phyloP scores from a whole-genome alignment of 306 rosid species.

The Quercus gilva region DNA sequence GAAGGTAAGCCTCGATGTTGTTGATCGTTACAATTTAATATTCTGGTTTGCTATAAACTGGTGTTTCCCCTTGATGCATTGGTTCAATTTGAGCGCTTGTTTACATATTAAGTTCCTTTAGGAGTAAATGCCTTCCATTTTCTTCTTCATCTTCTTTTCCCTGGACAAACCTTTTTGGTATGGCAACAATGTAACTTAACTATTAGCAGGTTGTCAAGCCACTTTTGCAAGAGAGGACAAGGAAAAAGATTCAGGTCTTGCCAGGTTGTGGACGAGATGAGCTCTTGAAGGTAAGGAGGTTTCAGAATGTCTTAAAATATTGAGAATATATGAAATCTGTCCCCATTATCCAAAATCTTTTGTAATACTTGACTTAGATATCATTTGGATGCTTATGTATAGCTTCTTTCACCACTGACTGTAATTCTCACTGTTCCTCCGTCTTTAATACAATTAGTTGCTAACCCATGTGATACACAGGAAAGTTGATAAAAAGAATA shows the following conservation, averaged over 20 bases:
- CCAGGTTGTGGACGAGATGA: constrained; percentile 87
- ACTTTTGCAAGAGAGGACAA: constrained; percentile 94
- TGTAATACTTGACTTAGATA: neutral
- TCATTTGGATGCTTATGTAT: neutral
- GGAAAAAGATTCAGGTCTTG: constrained; percentile 80
- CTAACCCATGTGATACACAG: no score
- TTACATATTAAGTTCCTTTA: neutral
- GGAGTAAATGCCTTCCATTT: neutral
- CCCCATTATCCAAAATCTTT: neutral
- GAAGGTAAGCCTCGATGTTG: constrained; percentile 58
- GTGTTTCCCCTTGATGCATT: neutral
- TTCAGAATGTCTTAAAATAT: no score
- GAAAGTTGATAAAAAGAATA: no score
- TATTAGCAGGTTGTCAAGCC: constrained; percentile 86
- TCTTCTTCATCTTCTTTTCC: neutral
- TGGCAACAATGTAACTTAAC: constrained; percentile 8
- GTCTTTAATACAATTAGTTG: no score
- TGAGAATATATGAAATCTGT: neutral
- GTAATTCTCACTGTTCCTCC: no score
- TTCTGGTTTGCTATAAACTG: neutral
- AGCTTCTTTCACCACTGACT: no score
- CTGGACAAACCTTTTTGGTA: neutral
- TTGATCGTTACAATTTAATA: constrained; percentile 15
- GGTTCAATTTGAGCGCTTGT: constrained; percentile 2
- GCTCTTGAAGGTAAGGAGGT: constrained; percentile 51